A percentile compares a stretch with the other conserved stretches of the same genome.
Evolutionary conservation across 129 eudicot genomes (phyloP).

Genomic region (Escallonia rubra): DNA sequence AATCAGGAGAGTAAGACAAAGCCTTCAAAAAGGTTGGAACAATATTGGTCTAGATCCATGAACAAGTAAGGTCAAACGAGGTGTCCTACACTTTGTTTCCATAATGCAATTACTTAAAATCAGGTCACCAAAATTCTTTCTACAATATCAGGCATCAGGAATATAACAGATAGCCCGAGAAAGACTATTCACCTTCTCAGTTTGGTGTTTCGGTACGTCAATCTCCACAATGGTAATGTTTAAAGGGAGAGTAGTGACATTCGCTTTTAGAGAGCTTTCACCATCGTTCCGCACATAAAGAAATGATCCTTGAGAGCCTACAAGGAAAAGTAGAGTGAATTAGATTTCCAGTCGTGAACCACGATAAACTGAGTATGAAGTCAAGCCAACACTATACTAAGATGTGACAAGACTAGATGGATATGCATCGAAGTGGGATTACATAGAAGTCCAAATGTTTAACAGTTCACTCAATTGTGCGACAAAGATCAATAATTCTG

Average conservation of each 20-base stretch:
- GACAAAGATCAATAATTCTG: too few species aligned
- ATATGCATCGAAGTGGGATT: too few species aligned
- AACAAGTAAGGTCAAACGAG: too few species aligned
- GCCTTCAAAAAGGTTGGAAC: too few species aligned
- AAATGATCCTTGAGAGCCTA: slow-evolving; percentile 22
- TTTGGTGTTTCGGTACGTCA: slow-evolving; percentile 28
- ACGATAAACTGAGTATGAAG: neutral
- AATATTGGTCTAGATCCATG: too few species aligned
- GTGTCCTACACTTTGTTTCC: too few species aligned
- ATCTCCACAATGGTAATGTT: slow-evolving; percentile 21
- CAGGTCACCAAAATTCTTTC: neutral
- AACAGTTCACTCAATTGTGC: neutral
- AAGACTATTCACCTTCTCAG: slow-evolving; percentile 31
- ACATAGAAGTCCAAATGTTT: too few species aligned
- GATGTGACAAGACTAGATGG: neutral
- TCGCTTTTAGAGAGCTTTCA: slow-evolving; percentile 24
- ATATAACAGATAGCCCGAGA: neutral
- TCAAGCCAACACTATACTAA: neutral
- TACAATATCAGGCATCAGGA: too few species aligned
- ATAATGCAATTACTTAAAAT: too few species aligned
- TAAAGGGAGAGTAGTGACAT: slow-evolving; percentile 30
- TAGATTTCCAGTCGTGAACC: neutral
- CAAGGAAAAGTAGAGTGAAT: slow-evolving; percentile 6
- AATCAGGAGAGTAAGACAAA: neutral
- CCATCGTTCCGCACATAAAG: slow-evolving; percentile 38